phyloP scores from a whole-genome alignment of 768 basidiomycete species.

The Russula sp. region DNA sequence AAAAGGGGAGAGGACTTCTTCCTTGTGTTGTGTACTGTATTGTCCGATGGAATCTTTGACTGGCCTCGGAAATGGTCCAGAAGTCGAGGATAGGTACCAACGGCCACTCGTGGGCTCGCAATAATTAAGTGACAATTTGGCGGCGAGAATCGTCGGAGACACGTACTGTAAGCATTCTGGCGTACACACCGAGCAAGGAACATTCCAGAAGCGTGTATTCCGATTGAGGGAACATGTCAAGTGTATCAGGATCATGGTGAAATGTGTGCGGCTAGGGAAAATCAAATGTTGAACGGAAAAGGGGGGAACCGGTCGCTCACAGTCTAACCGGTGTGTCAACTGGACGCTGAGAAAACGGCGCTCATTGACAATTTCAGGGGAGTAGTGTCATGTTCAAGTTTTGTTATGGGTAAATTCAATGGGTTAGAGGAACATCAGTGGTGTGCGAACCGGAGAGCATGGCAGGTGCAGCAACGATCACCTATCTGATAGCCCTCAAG shows the following conservation, averaged over 20 bases:
- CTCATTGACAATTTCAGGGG: neutral
- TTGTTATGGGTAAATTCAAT: neutral
- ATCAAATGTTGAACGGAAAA: neutral
- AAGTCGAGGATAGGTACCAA: neutral
- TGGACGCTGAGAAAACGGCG: neutral
- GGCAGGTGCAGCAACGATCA: slow-evolving; percentile 6
- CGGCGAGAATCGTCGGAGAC: neutral
- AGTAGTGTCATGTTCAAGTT: neutral
- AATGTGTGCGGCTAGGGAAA: neutral
- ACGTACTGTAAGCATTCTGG: neutral
- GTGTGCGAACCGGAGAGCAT: neutral
- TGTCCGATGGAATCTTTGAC: neutral
- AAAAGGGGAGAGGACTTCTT: neutral
- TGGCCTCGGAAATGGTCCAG: neutral
- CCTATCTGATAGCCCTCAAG: slow-evolving; percentile 6
- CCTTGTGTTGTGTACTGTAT: neutral
- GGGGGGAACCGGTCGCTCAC: neutral
- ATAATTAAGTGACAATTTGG: neutral
- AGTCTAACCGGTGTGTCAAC: neutral
- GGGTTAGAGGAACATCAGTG: neutral
- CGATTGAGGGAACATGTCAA: neutral
- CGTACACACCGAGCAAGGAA: neutral
- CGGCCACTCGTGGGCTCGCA: too few relatives aligned
- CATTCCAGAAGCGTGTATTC: neutral
- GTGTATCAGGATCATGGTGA: neutral